Conservation (phyloP, 2,329 filamentous ascomycete genomes). For the Nemania abortiva region DNA sequence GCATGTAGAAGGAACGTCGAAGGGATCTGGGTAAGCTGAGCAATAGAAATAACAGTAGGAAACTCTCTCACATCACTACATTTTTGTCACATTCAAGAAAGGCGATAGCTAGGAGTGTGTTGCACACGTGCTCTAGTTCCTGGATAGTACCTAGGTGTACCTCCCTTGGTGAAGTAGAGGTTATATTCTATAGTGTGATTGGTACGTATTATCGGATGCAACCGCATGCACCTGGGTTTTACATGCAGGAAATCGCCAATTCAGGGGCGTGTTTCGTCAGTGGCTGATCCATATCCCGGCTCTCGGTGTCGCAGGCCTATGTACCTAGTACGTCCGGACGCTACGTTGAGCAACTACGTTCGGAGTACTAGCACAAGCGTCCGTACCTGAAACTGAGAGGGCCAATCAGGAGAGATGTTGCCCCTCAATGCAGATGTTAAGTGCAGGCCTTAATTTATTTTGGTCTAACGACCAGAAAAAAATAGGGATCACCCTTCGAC, state of each 20-base stretch:
- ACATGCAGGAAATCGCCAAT: constrained; percentile 20
- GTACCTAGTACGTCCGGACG: constrained; percentile 11
- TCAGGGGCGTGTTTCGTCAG: constrained; percentile 37
- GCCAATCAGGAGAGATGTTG: constrained; percentile 24
- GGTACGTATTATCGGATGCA: constrained; percentile 24
- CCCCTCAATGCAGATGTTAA: constrained; percentile 27
- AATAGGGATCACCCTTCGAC: constrained; percentile 32
- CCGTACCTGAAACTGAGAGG: constrained; percentile 32
- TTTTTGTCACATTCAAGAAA: not conserved
- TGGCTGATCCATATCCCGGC: constrained; percentile 30
- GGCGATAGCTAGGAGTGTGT: not conserved
- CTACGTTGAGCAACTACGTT: not conserved
- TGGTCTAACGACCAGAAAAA: constrained; percentile 14
- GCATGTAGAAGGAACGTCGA: constrained; percentile 6
- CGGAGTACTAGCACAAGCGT: constrained; percentile 17
- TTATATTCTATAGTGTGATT: not conserved
- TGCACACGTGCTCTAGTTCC: not conserved
- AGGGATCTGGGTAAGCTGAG: not conserved
- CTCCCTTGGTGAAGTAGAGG: not conserved
- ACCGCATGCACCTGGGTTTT: constrained; percentile 22
- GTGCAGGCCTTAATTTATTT: constrained; percentile 44
- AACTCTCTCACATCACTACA: not conserved
- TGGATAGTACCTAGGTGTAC: not conserved
- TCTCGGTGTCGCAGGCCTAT: constrained; percentile 21
- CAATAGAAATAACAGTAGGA: not conserved